These are phyloP conservation scores for Apiospora marii DNA, from an alignment of 2,329 filamentous ascomycete genomes.

Conservation along the genomic window DNA sequence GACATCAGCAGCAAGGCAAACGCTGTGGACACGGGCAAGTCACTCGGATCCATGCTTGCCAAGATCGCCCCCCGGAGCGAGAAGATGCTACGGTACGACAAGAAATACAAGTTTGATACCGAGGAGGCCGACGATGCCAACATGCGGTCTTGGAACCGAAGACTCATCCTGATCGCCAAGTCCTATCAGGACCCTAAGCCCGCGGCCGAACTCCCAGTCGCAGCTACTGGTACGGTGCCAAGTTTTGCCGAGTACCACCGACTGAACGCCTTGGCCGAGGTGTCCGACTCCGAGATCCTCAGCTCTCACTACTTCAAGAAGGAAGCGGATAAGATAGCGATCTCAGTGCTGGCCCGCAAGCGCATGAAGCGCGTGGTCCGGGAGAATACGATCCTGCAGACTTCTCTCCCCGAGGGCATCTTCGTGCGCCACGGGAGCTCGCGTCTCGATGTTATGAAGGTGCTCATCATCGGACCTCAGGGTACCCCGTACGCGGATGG, in stretches of 20 bases:
- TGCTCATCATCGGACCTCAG: conserved; percentile 56
- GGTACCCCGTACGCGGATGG: conserved; percentile 62
- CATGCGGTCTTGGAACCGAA: neutral
- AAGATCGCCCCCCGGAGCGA: conserved; percentile 43
- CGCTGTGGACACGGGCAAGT: conserved; percentile 36
- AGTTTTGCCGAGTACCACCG: conserved; percentile 1
- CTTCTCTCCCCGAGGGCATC: conserved; percentile 58
- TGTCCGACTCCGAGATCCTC: neutral
- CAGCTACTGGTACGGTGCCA: neutral
- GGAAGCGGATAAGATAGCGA: no score
- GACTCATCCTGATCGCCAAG: conserved; percentile 40
- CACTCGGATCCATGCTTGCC: conserved; percentile 37
- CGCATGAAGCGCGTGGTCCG: conserved; percentile 57
- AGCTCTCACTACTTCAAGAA: neutral
- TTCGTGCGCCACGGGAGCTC: conserved; percentile 55
- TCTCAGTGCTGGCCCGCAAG: conserved; percentile 37
- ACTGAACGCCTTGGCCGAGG: neutral
- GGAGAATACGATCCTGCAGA: conserved; percentile 54
- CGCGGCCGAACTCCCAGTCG: neutral
- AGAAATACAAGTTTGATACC: conserved; percentile 32
- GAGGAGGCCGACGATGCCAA: conserved; percentile 33
- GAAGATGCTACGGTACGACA: conserved; percentile 26
- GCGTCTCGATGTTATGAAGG: conserved; percentile 58
- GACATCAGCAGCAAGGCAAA: conserved; percentile 22
- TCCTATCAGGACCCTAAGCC: neutral